Conservation (phyloP, 495 filamentous ascomycete species). For the Elaphomyces granulatus region DNA sequence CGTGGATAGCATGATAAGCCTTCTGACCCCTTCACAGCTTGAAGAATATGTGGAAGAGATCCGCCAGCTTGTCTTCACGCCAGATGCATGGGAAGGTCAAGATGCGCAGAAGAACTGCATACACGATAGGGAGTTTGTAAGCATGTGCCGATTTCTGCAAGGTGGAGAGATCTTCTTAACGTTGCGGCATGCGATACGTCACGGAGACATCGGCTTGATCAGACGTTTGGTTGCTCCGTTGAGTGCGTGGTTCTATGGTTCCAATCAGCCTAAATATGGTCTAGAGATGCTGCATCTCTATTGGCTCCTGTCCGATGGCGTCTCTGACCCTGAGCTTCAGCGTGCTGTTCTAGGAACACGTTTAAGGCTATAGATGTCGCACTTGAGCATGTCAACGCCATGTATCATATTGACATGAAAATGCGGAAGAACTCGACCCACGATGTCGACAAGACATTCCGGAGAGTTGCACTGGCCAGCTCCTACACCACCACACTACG, state of each 20-base stretch:
- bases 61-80: not conserved
- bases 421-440: not conserved
- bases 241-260: not conserved
- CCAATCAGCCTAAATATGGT: not conserved
- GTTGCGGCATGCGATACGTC: not conserved
- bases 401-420: not conserved
- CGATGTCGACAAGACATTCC: not conserved
- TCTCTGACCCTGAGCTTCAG: not conserved
- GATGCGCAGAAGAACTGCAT: not conserved
- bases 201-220: not conserved
- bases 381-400: not conserved
- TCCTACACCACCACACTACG: not conserved
- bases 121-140: not conserved
- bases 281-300: not conserved
- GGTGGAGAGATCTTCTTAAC: not conserved
- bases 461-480: not conserved
- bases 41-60: not conserved
- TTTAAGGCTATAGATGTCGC: not conserved
- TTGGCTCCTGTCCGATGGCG: not conserved
- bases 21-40: not conserved
- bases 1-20: not conserved
- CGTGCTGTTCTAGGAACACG: not conserved
- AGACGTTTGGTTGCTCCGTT: not conserved
- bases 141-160: not conserved
- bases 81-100: not conserved